Evolutionary conservation across 768 basidiomycete species (phyloP), one percentile per base, ranked within the genome.

Genomic region (Russula vinacea): DNA sequence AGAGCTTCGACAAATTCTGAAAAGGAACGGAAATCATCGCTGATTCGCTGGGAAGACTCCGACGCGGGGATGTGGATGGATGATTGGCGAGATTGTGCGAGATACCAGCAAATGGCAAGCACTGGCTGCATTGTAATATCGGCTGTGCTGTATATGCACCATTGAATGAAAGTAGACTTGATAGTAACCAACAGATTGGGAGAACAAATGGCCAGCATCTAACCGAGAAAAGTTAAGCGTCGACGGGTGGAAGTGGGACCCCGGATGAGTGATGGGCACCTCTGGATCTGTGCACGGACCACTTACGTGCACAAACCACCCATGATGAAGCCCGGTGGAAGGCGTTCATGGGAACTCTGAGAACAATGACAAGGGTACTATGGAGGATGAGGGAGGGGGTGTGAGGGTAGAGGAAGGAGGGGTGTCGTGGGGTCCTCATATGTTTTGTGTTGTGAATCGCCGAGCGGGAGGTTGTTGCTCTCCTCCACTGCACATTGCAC

Each of bases 281-380:
- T 32, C 51, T 59, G 26, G 52, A 37, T 42, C 62, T 53, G 42
- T 55, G 58, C 57, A 64, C 51, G 58, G 62, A 49, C 62, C 62
- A 64, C 51, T n/a, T 51, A 37, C 47, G 44, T 26, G 47, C 22
- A 26, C 22, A 22, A 6, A n/a, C 44, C 44, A 44, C 19, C n/a
- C 19, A 8, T 45, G 5, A 22, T 47, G 45, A 47, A 47, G n/a
- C 45, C 10, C 10, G 11, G 19, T 11, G 19, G n/a, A 47, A 22
- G 45, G 22, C n/a, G 22, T 22, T 22, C 10, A 22, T 22, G 10
- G 11, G 11, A 13, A 47, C 29, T 22, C n/a, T 47, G 45, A 45
- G n/a, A 45, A 45, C 19, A 22, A 45, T 45, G 44, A 47, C n/a
- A 47, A 47, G 16, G 45, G 22, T 22, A 35, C 29, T 35, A 22